phyloP scores from a whole-genome alignment of 495 filamentous ascomycete genomes.

The Jackrogersella multiformis region DNA sequence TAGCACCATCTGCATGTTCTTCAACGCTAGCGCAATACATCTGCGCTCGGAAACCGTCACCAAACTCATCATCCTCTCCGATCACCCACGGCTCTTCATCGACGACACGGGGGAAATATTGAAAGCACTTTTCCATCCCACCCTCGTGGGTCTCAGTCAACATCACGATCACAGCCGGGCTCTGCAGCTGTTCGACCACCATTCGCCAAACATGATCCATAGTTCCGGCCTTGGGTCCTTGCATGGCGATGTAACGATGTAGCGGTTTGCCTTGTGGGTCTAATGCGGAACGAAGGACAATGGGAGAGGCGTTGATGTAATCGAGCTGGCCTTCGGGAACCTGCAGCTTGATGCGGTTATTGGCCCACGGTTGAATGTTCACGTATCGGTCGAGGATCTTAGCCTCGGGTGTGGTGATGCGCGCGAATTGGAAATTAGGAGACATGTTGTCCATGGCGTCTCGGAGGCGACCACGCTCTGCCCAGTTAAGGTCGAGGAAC shows the following conservation, averaged over 20 bases:
- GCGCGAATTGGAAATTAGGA: constrained; percentile 66
- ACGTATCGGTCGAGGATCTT: constrained; percentile 77
- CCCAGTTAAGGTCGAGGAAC: constrained; percentile 70
- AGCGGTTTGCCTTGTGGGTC: constrained; percentile 48
- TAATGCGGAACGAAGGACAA: constrained; percentile 74
- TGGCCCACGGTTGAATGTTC: constrained; percentile 86
- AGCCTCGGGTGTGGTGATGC: constrained; percentile 57
- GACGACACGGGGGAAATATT: constrained; percentile 78
- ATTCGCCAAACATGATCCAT: constrained; percentile 93
- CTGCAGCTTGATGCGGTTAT: constrained; percentile 83
- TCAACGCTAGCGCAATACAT: constrained; percentile 62
- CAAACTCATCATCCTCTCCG: constrained; percentile 69
- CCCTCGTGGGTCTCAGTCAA: constrained; percentile 88
- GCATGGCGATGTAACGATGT: constrained; percentile 65
- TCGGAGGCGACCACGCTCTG: constrained; percentile 64
- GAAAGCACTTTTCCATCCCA: constrained; percentile 87
- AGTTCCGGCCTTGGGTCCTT: constrained; percentile 81
- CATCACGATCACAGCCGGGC: constrained; percentile 92
- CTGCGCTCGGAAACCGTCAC: constrained; percentile 67
- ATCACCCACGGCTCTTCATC: constrained; percentile 63
- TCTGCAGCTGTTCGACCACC: constrained; percentile 84
- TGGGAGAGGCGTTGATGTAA: constrained; percentile 97
- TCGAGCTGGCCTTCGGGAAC: constrained; percentile 83
- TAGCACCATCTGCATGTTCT: constrained; percentile 59
- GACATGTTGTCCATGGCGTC: constrained; percentile 54